These are phyloP conservation scores for Neoboletus magnificus DNA, from an alignment of 768 basidiomycete species.

Conservation along the genomic window DNA sequence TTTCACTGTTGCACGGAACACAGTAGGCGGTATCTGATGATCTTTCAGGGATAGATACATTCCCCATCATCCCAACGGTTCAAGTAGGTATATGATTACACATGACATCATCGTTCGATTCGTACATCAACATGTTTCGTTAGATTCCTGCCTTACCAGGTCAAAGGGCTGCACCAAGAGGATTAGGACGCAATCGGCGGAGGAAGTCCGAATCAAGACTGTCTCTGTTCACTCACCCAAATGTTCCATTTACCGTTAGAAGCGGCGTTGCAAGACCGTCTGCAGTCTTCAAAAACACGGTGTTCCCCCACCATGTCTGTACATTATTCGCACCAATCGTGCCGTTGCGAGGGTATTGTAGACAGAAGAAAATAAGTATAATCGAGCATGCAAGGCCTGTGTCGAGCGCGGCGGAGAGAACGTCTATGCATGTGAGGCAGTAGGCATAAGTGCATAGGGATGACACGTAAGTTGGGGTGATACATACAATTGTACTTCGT, in stretches of 20 bases:
- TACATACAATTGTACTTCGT: slow-evolving; percentile 46
- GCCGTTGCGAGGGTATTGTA: slow-evolving; percentile 64
- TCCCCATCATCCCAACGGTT: background rate
- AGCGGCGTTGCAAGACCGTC: slow-evolving; percentile 24
- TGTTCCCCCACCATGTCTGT: slow-evolving; percentile 71
- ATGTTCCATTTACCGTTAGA: slow-evolving; percentile 15
- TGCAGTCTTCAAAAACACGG: slow-evolving; percentile 31
- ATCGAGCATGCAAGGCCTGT: slow-evolving; percentile 62
- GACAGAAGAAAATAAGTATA: slow-evolving; percentile 55
- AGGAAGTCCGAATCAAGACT: background rate
- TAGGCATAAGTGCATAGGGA: background rate
- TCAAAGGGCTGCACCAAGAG: slow-evolving; percentile 8
- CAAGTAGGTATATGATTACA: background rate
- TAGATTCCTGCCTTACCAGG: slow-evolving; percentile 6
- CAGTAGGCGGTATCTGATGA: background rate
- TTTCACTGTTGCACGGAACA: background rate
- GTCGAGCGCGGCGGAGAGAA: slow-evolving; percentile 69
- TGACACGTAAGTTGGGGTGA: slow-evolving; percentile 6
- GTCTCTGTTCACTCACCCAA: slow-evolving; percentile 24
- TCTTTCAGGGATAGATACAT: background rate
- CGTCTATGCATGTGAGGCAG: slow-evolving; percentile 34
- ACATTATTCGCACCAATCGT: slow-evolving; percentile 54
- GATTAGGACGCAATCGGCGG: background rate
- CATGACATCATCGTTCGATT: background rate
- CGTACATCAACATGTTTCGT: background rate